Base-by-base conservation (phyloP, 2,329 filamentous ascomycete species). In the Fusarium verrucosum region DNA sequence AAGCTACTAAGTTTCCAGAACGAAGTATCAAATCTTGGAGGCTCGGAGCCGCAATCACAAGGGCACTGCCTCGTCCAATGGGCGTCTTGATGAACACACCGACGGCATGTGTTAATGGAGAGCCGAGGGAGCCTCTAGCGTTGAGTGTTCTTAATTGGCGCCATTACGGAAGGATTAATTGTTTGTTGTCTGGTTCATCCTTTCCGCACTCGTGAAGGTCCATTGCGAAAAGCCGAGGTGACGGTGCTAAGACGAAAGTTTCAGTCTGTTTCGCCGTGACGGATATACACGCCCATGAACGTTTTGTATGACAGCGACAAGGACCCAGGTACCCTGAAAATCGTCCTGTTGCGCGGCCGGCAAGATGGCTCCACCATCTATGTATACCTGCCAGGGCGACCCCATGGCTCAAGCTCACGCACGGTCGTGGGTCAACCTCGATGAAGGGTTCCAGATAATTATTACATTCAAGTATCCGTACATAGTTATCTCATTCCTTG, bases 371-470 rank as follows among this genome's bases (percentile, higher is more conserved):
- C 68, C 68, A 57, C 63, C 47, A 37, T 53, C 59, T 62, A 65
- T 53, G 58, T 62, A 65, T 47, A 57, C 44, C 59, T 52, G 54
- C 55, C 64, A 70, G 68, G 70, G 45, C 52, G 37, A 50, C 61
- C 59, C 57, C 61, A n/a, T 62, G 59, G 68, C 55, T 52, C 40
- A 43, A 54, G 57, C 62, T 56, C 57, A 64, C 50, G 67, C 63
- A 68, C 55, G 67, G 46, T 32, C 61, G 53, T 69, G 63, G 69
- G 67, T 60, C 54, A 51, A 17, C 20, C 22, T 55, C 45, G 41
- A 55, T 35, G 57, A 61, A 69, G 61, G 56, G 69, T 66, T 71
- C 58, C 49, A 51, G 47, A 71, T n/a, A n/a, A n/a, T n/a, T n/a
- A n/a, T n/a, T 66, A 52, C 53, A 45, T 50, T 45, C 52, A 66